phyloP scores from a whole-genome alignment of 2,329 filamentous ascomycete genomes.

The Fusarium mangiferae region DNA sequence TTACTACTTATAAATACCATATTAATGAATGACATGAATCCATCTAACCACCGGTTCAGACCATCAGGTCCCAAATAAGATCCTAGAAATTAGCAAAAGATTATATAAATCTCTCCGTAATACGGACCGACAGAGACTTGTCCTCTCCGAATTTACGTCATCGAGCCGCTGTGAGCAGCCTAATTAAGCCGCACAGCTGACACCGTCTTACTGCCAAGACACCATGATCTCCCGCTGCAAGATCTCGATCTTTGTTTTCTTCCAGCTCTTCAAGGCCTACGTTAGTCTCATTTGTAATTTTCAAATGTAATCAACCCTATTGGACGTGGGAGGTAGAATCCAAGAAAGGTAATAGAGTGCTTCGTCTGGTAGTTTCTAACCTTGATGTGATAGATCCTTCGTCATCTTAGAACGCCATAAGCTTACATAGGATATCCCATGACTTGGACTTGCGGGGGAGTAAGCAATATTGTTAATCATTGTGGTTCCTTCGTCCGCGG shows the following conservation, averaged over 20 bases:
- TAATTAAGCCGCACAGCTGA: not conserved
- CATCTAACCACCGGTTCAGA: accelerated
- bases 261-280: not conserved
- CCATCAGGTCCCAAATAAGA: accelerated
- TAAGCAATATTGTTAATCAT: not conserved
- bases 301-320: accelerated
- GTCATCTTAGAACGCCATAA: not conserved
- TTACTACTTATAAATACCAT: accelerated
- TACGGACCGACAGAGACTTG: accelerated
- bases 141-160: not conserved
- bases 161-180: accelerated
- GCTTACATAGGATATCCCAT: not conserved
- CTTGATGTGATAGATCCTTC: accelerated
- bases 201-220: not conserved
- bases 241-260: too few species aligned
- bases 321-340: too few species aligned
- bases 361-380: accelerated
- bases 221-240: not conserved
- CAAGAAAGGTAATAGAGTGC: not conserved
- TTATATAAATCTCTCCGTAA: not conserved
- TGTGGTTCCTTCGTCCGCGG: accelerated
- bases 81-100: not conserved
- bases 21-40: not conserved
- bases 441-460: not conserved
- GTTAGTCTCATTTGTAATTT: not conserved